phyloP scores from a whole-genome alignment of 257 asterid genomes.

The Gardenia jasminoides region DNA sequence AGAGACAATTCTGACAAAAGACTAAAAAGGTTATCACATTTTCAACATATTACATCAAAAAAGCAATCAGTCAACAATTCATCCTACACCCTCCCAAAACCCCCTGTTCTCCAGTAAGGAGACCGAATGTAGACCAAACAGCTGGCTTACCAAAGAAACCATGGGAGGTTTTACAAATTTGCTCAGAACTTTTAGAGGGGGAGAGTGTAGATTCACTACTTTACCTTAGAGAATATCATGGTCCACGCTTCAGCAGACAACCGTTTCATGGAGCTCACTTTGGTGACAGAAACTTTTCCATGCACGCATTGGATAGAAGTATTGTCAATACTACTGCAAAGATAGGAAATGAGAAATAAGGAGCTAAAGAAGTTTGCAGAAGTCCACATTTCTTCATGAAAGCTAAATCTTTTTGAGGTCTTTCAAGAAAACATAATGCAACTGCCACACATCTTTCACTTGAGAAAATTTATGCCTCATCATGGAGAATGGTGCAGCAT shows the following conservation, averaged over 20 bases:
- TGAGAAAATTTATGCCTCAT: background rate
- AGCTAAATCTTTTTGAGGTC: background rate
- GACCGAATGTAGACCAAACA: background rate
- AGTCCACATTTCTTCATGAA: background rate
- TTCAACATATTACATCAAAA: background rate
- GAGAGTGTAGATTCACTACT: slow-evolving; percentile 10
- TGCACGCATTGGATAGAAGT: slow-evolving; percentile 74
- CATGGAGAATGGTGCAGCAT: background rate
- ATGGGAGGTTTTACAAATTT: background rate
- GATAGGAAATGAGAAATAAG: slow-evolving; percentile 7
- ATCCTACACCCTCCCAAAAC: background rate
- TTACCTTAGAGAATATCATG: slow-evolving; percentile 70
- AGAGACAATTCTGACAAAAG: background rate
- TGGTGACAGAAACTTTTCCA: slow-evolving; percentile 81
- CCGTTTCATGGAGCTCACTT: slow-evolving; percentile 68
- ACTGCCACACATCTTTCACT: background rate
- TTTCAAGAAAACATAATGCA: background rate
- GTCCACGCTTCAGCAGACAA: slow-evolving; percentile 91
- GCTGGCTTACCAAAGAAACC: background rate
- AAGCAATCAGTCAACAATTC: background rate
- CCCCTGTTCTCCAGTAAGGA: background rate
- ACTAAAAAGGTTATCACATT: background rate
- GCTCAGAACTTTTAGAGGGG: background rate
- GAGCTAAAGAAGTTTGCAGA: background rate
- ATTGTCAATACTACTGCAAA: slow-evolving; percentile 84